These are phyloP conservation scores for Alternaria sp. DNA, from an alignment of 2,329 filamentous ascomycete species.

Conservation along the genomic window DNA sequence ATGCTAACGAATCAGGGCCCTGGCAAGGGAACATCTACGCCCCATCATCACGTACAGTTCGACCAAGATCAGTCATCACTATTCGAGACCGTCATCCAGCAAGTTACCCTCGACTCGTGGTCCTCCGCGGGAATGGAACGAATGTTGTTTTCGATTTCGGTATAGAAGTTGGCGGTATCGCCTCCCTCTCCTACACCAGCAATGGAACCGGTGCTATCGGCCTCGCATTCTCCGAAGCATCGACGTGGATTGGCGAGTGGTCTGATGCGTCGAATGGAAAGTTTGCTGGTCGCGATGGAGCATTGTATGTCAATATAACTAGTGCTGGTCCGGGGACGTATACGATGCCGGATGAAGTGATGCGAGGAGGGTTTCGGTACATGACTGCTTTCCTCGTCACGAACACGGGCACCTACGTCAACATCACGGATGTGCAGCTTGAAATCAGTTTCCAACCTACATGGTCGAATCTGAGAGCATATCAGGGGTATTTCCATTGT, in stretches of 20 bases:
- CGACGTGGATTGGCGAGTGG: conserved; percentile 54
- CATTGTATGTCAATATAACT: conserved; percentile 56
- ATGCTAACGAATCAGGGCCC: conserved; percentile 45
- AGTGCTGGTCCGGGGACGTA: conserved; percentile 48
- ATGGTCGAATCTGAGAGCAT: conserved; percentile 55
- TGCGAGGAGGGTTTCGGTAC: conserved; percentile 64
- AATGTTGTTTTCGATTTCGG: conserved; percentile 68
- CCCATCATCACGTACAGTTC: conserved; percentile 60
- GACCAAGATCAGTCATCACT: conserved; percentile 56
- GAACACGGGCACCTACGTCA: conserved; percentile 45
- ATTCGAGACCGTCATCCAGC: conserved; percentile 35
- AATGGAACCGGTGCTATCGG: conserved; percentile 49
- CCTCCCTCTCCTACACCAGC: conserved; percentile 60
- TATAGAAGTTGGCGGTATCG: conserved; percentile 65
- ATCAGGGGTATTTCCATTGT: conserved; percentile 48
- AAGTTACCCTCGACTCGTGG: conserved; percentile 38
- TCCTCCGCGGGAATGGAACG: conserved; percentile 58
- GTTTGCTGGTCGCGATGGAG: conserved; percentile 54
- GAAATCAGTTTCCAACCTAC: conserved; percentile 61
- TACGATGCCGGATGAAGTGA: conserved; percentile 54
- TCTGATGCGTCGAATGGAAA: conserved; percentile 55
- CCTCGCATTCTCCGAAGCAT: conserved; percentile 54
- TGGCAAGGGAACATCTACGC: conserved; percentile 69
- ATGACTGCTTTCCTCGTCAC: conserved; percentile 58
- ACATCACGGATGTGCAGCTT: conserved; percentile 51